Base-by-base conservation (phyloP, 116 monocot genomes). In the Trichopus zeylanicus region DNA sequence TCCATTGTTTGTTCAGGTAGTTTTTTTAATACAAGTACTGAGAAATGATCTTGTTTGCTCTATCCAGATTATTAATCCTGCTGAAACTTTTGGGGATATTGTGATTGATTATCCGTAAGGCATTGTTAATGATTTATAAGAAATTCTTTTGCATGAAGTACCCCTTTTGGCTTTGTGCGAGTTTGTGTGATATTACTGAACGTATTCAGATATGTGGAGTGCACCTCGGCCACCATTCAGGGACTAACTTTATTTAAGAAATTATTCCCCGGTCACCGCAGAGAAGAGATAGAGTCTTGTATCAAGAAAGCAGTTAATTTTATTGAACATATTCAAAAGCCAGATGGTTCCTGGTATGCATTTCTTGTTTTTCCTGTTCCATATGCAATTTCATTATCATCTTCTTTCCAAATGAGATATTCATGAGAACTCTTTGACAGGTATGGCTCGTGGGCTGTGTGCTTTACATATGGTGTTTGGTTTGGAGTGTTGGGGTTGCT, bases 301-400 rank as follows among this genome's bases (percentile, higher is more conserved):
- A 78, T 78, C 1, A n/a, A 27, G 28, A 74, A 59, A 23, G 74
- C 57, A 26, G 24, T 34, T 9, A 42, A 31, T 15, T 78, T 59
- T 26, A 59, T 82, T 27, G 69, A 78, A 51, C 63, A 59, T 15
- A 42, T 22, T n/a, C 82, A 82, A 59, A 52, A 64, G 18, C 24
- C 32, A 37, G 74, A 82, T 82, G 82, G 82, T 18, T 82, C 82
- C 57, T 82, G 82, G 82, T 82, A 16, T 55, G 63, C n/a, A 48
- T 48, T 48, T 21, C 75, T 98, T 32, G 67, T 82, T 32, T 84
- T 81, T 5, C 69, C 78, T 34, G 39, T 63, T 19, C 48, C 80
- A 62, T 87, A 88, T 78, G 75, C 80, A 10, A 88, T 88, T 47
- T 19, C 16, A 47, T 7, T 47, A 11, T 18, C 47, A 47, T 0